Base-by-base conservation (phyloP, 2,329 filamentous ascomycete species). In the Teratosphaeria zuluensis region DNA sequence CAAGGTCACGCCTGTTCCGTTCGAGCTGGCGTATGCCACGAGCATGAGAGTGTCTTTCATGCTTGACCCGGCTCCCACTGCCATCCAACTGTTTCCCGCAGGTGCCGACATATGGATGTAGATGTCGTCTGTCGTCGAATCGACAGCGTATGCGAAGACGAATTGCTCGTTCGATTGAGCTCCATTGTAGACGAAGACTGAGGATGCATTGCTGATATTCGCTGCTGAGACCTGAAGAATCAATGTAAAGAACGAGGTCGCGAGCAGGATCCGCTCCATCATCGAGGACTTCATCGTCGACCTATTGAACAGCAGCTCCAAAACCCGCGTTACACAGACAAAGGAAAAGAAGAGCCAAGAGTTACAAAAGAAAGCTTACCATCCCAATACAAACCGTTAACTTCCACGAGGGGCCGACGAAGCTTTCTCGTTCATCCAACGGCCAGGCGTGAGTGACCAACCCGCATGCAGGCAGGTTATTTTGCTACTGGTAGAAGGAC, bases 11-110 rank as follows among this genome's bases (percentile, higher is more conserved):
- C 73, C 73, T 72, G 53, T 33, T 11, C 58, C 62, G 48, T 65
- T 63, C 1, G 63, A 61, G 53, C 70, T 69, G 0, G 73, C 68
- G 63, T 78, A 78, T 59, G 77, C 71, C 35, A 78, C 64, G 55
- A 78, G 70, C 66, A 78, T 77, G 53, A 78, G 61, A 19, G 73
- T 69, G 28, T 72, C 68, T 60, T 69, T 67, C 76, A 78, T 78
- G 51, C 68, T 60, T 14, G 61, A 62, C 1, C 76, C 76, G 59
- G 77, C 72, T 7, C 76, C 76, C 4, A 77, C 70, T 2, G 69
- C 75, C 1, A 75, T 70, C 76, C 76, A 78, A 2, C 70, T 72
- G 58, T 74, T 73, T 14, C 71, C 72, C 7, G 73, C 56, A 4
- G 65, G 66, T 5, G 58, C 61, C 21, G 64, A 64, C 54, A 68